These are phyloP conservation scores for Colletotrichum costaricense DNA, from an alignment of 2,329 filamentous ascomycete genomes.

Conservation along the genomic window DNA sequence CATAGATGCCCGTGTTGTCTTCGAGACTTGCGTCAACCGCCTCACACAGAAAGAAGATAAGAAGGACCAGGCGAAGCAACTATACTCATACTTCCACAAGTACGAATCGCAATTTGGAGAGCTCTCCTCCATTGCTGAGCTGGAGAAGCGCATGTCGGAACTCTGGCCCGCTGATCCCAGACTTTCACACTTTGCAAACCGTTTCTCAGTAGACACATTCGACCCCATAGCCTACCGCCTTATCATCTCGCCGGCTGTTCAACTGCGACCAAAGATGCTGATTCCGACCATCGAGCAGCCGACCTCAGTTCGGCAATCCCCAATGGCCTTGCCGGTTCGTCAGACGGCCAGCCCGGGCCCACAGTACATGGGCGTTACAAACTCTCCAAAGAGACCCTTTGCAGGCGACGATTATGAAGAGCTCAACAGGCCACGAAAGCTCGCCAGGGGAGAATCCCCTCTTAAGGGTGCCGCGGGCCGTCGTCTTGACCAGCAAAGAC, in stretches of 20 bases:
- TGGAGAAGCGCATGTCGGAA: conserved; percentile 93
- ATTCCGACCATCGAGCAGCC: conserved; percentile 66
- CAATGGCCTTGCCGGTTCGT: conserved; percentile 46
- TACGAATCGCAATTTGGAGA: conserved; percentile 97
- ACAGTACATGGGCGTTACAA: conserved; percentile 58
- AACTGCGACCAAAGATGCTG: conserved; percentile 75
- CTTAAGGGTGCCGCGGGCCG: conserved; percentile 91
- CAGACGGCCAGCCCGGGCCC: conserved; percentile 57
- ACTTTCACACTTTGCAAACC: conserved; percentile 78
- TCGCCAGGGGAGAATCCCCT: conserved; percentile 89
- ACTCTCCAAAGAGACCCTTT: conserved; percentile 72
- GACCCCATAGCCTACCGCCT: conserved; percentile 85
- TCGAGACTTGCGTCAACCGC: conserved; percentile 91
- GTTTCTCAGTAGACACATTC: conserved; percentile 80
- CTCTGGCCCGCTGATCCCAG: conserved; percentile 91
- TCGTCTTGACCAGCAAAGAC: conserved; percentile 81
- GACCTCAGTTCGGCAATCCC: conserved; percentile 57
- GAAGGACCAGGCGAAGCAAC: conserved; percentile 79
- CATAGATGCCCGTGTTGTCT: conserved; percentile 90
- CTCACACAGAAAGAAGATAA: conserved; percentile 82
- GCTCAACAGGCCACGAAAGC: conserved; percentile 81
- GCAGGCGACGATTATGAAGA: conserved; percentile 79
- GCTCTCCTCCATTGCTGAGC: conserved; percentile 86
- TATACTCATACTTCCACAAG: conserved; percentile 93
- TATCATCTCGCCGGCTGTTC: conserved; percentile 83